Percentiles rank a stretch among this genome's conserved stretches.
phyloP scores from a whole-genome alignment of 345 rosid genomes.

The Microthlaspi erraticum region DNA sequence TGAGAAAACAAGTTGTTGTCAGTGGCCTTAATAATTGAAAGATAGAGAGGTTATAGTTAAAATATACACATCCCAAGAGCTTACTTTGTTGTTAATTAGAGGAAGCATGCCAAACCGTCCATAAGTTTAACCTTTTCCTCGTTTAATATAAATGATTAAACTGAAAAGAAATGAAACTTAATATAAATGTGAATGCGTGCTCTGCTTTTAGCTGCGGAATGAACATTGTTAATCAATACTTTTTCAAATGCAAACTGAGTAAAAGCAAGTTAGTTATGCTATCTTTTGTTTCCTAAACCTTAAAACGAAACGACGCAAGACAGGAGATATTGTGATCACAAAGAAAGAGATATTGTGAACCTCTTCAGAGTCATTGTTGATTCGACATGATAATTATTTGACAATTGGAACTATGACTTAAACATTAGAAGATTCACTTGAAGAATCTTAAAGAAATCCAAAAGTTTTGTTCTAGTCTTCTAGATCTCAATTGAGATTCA shows the following conservation, averaged over 20 bases:
- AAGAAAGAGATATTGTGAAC: conserved; percentile 7
- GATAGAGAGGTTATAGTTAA: background rate
- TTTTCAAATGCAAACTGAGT: background rate
- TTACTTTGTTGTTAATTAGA: background rate
- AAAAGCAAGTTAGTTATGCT: background rate
- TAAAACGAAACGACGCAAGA: background rate
- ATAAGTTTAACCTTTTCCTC: background rate
- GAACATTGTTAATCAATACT: background rate
- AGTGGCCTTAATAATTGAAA: background rate
- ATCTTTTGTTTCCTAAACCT: background rate
- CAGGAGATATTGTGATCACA: too few species aligned
- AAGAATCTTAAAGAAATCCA: conserved; percentile 2
- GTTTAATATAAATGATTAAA: background rate
- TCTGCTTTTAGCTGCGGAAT: background rate
- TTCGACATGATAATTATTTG: background rate
- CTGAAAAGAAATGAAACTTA: background rate
- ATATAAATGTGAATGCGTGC: background rate
- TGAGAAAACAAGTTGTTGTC: background rate
- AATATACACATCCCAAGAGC: background rate
- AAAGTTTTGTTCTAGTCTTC: background rate
- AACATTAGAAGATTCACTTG: background rate
- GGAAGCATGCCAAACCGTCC: conserved; percentile 19
- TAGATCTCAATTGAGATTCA: background rate
- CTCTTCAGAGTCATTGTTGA: background rate
- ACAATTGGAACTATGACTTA: background rate